A percentile compares a stretch with the other conserved stretches of the same genome.
Evolutionary conservation across 371 early-diverging fungal genomes (phyloP).

Genomic region (Apophysomyces ossiformis): DNA sequence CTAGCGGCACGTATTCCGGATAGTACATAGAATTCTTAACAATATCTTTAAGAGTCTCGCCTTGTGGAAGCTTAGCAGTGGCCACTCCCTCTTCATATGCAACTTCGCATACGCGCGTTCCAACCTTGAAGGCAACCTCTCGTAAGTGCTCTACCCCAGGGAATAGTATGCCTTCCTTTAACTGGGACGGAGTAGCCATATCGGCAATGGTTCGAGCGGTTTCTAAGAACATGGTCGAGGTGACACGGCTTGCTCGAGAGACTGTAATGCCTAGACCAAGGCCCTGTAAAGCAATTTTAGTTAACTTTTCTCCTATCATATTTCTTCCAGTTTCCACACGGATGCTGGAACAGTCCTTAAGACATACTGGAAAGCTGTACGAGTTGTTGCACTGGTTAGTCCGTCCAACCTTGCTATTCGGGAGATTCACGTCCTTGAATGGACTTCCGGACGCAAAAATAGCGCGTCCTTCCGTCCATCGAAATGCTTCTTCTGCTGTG

Average conservation of each 20-base stretch:
- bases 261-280: slow-evolving; percentile 64
- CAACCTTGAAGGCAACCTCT: slow-evolving; percentile 56
- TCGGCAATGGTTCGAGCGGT: slow-evolving; percentile 64
- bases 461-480: slow-evolving; percentile 65
- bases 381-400: slow-evolving; percentile 71
- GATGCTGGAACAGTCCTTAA: too few relatives aligned
- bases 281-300: slow-evolving; percentile 30
- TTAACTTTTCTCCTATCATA: background rate
- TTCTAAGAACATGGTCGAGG: slow-evolving; percentile 65
- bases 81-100: slow-evolving; percentile 62
- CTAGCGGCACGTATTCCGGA: slow-evolving; percentile 64
- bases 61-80: slow-evolving; percentile 46
- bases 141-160: slow-evolving; percentile 62
- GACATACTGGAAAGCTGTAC: slow-evolving; percentile 55
- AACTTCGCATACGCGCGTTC: slow-evolving; percentile 67
- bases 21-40: slow-evolving; percentile 58
- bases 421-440: slow-evolving; percentile 51
- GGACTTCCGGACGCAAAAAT: slow-evolving; percentile 70
- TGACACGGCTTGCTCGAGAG: slow-evolving; percentile 58
- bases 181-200: slow-evolving; percentile 60
- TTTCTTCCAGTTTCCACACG: too few relatives aligned
- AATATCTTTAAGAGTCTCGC: slow-evolving; percentile 52
- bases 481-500: slow-evolving; percentile 65
- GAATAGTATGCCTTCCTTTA: slow-evolving; percentile 63
- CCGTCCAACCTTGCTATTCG: slow-evolving; percentile 52